These are phyloP conservation scores for Chamaenerion angustifolium DNA, from an alignment of 345 rosid species.

Conservation along the genomic window DNA sequence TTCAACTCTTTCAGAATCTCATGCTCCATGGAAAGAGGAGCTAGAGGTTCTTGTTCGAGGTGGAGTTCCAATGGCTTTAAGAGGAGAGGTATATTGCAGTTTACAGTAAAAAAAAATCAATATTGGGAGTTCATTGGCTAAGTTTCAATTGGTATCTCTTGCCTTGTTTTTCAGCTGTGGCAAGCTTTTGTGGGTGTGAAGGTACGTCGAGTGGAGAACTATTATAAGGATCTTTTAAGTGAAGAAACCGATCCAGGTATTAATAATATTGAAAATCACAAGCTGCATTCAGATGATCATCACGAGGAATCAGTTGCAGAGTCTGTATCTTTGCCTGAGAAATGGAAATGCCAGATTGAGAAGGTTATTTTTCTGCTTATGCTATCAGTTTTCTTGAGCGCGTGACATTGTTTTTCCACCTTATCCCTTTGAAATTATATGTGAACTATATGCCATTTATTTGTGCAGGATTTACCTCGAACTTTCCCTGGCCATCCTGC, in stretches of 20 bases:
- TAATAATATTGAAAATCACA: conserved; percentile 24
- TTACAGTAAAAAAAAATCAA: not conserved
- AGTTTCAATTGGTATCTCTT: conserved; percentile 6
- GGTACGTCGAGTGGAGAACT: conserved; percentile 71
- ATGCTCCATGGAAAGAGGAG: conserved; percentile 82
- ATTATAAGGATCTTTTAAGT: conserved; percentile 68
- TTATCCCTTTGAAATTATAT: not conserved
- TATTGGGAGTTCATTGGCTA: conserved; percentile 3
- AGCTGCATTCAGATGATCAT: conserved; percentile 18
- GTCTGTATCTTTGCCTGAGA: conserved; percentile 50
- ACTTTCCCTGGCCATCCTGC: conserved; percentile 99
- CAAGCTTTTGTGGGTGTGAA: conserved; percentile 96
- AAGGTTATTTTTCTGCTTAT: conserved; percentile 35
- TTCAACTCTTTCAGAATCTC: conserved; percentile 24
- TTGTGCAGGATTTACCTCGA: conserved; percentile 90
- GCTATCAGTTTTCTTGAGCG: conserved; percentile 4
- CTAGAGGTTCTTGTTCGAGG: conserved; percentile 95
- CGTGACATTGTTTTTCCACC: not conserved
- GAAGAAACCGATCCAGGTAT: conserved; percentile 32
- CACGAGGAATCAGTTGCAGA: conserved; percentile 29
- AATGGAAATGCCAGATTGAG: conserved; percentile 99
- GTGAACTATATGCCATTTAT: not conserved
- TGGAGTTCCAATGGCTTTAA: conserved; percentile 94
- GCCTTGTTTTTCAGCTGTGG: conserved; percentile 67
- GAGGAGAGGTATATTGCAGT: conserved; percentile 68